Conservation (phyloP, 2,329 filamentous ascomycete species). For the Chrysoporthe puriensis region DNA sequence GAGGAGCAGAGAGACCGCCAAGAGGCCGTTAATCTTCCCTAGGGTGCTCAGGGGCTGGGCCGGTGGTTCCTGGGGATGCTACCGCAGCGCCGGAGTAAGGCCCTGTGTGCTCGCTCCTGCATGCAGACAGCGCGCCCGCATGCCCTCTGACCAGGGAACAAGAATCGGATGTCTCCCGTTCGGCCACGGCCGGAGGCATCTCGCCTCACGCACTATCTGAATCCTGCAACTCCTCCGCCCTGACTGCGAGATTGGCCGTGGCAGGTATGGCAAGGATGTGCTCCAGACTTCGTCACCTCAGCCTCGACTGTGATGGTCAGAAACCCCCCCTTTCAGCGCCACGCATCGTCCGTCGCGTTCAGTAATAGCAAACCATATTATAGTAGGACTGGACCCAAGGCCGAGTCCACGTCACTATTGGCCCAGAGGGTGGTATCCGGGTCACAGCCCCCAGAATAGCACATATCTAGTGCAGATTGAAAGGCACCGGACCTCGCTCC, state of each 20-base stretch:
- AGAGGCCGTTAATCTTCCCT: neutral
- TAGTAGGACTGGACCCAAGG: neutral
- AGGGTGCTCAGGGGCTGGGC: neutral
- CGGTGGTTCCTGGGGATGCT: neutral
- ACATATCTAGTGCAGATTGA: neutral
- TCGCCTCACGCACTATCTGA: neutral
- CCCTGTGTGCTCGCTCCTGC: no score
- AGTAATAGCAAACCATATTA: neutral
- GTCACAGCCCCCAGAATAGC: neutral
- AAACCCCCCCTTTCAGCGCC: neutral
- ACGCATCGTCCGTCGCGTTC: neutral
- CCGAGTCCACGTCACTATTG: neutral
- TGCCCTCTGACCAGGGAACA: neutral
- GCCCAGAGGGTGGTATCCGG: neutral
- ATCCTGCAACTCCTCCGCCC: neutral
- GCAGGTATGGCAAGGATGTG: neutral
- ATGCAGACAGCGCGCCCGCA: neutral
- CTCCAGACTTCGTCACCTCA: neutral
- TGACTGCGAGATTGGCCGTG: neutral
- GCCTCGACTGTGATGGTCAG: neutral
- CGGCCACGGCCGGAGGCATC: neutral
- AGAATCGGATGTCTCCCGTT: neutral
- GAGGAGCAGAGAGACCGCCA: neutral
- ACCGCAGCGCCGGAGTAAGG: no score
- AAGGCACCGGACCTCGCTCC: neutral